Percentiles rank a stretch among this genome's conserved stretches.
These are phyloP conservation scores for Alternaria solani DNA, from an alignment of 2,329 filamentous ascomycete species.

Conservation along the genomic window DNA sequence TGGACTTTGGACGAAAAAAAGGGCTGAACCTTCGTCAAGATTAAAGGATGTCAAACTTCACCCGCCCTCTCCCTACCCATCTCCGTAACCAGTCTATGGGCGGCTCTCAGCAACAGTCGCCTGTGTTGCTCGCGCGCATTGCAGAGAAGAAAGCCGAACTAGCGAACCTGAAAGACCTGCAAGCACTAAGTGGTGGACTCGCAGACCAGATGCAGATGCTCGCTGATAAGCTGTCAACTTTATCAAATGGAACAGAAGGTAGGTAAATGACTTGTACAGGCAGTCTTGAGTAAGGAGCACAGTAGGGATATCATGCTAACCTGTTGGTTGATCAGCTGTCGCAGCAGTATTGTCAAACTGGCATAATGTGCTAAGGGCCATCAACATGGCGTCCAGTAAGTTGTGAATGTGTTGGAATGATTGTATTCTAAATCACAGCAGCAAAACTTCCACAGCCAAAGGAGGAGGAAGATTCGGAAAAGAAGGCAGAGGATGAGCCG, in stretches of 20 bases:
- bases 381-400: slow-evolving; percentile 86
- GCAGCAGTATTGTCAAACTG: slow-evolving; percentile 86
- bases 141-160: slow-evolving; percentile 87
- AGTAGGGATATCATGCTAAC: slow-evolving; percentile 24
- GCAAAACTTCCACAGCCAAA: slow-evolving; percentile 74
- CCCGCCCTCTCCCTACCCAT: slow-evolving; percentile 66
- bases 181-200: slow-evolving; percentile 79
- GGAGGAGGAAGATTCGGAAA: slow-evolving; percentile 53
- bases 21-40: not conserved
- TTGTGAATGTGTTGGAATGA: slow-evolving; percentile 14
- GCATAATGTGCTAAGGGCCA: slow-evolving; percentile 84
- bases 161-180: slow-evolving; percentile 77
- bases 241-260: slow-evolving; percentile 86
- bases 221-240: slow-evolving; percentile 77
- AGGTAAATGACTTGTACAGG: slow-evolving; percentile 9
- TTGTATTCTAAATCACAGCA: slow-evolving; percentile 47
- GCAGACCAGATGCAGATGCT: slow-evolving; percentile 84
- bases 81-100: slow-evolving; percentile 61
- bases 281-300: not conserved
- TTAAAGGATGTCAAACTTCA: slow-evolving; percentile 50
- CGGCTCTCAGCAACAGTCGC: slow-evolving; percentile 65
- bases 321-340: slow-evolving; percentile 65
- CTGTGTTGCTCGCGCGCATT: slow-evolving; percentile 76
- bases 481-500: slow-evolving; percentile 53
- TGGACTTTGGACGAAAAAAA: not conserved